Percentiles rank a stretch among this genome's conserved stretches.
These are phyloP conservation scores for Pleurotus tuber-regium DNA, from an alignment of 768 basidiomycete genomes.

Conservation along the genomic window DNA sequence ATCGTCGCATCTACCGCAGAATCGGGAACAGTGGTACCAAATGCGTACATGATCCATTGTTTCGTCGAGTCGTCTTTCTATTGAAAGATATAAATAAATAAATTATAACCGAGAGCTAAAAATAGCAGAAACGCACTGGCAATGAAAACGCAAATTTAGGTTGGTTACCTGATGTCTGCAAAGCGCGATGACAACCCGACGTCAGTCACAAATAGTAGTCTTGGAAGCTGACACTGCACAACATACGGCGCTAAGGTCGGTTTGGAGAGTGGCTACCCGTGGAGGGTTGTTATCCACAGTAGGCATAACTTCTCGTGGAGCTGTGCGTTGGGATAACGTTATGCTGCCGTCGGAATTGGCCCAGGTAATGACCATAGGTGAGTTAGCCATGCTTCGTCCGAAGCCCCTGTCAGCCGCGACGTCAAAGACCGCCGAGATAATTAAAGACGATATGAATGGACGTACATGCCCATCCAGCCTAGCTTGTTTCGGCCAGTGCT, in stretches of 20 bases:
- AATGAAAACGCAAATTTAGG: conserved; percentile 51
- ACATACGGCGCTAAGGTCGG: conserved; percentile 37
- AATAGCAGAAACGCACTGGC: conserved; percentile 32
- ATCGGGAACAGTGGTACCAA: conserved; percentile 47
- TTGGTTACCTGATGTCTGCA: conserved; percentile 37
- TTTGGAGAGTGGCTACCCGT: conserved; percentile 41
- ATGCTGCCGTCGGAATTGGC: conserved; percentile 56
- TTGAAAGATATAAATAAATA: not conserved
- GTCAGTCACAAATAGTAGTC: not conserved
- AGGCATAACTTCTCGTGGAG: conserved; percentile 53
- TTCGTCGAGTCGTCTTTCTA: conserved; percentile 41
- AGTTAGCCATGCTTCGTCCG: conserved; percentile 49
- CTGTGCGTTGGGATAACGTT: conserved; percentile 64
- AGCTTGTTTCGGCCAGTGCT: conserved; percentile 35
- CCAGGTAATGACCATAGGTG: conserved; percentile 78
- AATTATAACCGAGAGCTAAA: not conserved
- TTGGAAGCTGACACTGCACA: too few species aligned
- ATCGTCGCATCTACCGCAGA: conserved; percentile 43
- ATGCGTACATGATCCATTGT: conserved; percentile 59
- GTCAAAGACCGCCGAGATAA: too few species aligned
- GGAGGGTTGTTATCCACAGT: conserved; percentile 51
- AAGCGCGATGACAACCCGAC: conserved; percentile 1
- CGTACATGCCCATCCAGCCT: conserved; percentile 66
- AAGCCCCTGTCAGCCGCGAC: conserved; percentile 68
- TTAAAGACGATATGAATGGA: not conserved